Conservation (phyloP, 23 red algal genomes). For the Gracilaria domingensis region DNA sequence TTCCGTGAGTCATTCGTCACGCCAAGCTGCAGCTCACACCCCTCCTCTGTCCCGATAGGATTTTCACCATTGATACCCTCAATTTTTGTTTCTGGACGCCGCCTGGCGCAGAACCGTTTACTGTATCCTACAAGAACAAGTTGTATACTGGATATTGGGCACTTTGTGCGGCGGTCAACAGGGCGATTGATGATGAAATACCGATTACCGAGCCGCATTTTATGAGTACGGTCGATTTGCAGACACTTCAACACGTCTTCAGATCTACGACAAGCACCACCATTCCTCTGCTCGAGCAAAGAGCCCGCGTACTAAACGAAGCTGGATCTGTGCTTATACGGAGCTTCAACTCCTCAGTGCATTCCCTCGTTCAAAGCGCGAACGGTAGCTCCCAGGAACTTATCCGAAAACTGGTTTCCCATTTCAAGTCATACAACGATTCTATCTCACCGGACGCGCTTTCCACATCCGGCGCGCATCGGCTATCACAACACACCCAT, state of each 20-base stretch:
- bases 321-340: conserved; percentile 26
- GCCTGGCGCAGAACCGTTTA: not conserved
- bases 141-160: conserved; percentile 55
- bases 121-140: conserved; percentile 21
- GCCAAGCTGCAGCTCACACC: not conserved
- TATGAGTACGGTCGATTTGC: conserved; percentile 8
- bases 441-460: not conserved
- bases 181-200: conserved; percentile 51
- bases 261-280: conserved; percentile 10
- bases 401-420: conserved; percentile 7
- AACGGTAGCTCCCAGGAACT: conserved; percentile 34
- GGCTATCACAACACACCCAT: not conserved
- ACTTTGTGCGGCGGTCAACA: conserved; percentile 48
- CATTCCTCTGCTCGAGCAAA: conserved; percentile 8
- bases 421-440: conserved; percentile 53
- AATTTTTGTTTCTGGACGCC: conserved; percentile 60
- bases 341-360: conserved; percentile 20
- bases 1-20: not conserved
- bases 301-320: conserved; percentile 39
- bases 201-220: conserved; percentile 45
- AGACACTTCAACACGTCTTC: conserved; percentile 31
- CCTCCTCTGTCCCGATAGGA: conserved; percentile 1
- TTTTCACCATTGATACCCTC: conserved; percentile 53
- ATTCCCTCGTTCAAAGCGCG: conserved; percentile 10
- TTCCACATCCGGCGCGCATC: not conserved